Evolutionary conservation across 345 rosid species (phyloP), one percentile per base, ranked within the genome.

Genomic region (Crucihimalaya himalaica): DNA sequence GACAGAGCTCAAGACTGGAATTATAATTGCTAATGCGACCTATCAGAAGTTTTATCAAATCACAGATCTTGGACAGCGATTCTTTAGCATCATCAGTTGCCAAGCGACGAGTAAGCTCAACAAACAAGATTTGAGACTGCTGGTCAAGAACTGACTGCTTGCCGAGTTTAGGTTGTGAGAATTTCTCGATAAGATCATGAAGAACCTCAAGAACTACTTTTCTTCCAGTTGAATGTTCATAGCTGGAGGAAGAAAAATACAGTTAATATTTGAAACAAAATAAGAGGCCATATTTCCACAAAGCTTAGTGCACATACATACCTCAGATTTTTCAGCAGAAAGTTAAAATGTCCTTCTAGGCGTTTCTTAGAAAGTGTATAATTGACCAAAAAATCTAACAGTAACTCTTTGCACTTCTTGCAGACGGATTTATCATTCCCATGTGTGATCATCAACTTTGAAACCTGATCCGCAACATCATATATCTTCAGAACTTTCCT

Each of bases 171-270:
- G n/a, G n/a, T n/a, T n/a, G 76, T 14, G 84, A 88, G 52, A 84
- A 84, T 78, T 91, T 89, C 40, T 66, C 68, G 35, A 89, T 76
- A 19, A 91, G 83, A 19, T 85, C 86, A 39, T 78, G 81, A 18
- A 91, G 88, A 88, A 85, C 85, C 76, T 87, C 88, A 69, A 91
- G 93, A 23, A 87, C 95, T 45, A 95, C 87, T 78, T 85, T 84
- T 81, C 95, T 87, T 73, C 97, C 95, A 77, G 6, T n/a, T 43
- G 48, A 51, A 86, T 86, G 83, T 80, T 79, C 86, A 52, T 85
- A 87, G 72, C 92, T 91, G 51, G 21, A 2, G 48, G 10, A 46
- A 82, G 74, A 81, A 67, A 73, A 19, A 23, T 8, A 20, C 52
- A 64, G 45, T 39, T 2, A 28, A 13, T n/a, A 48, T 31, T 58